Percentiles rank a stretch among this genome's conserved stretches.
phyloP scores from a whole-genome alignment of 2,329 filamentous ascomycete genomes.

The Chaetomiaceae sp. region DNA sequence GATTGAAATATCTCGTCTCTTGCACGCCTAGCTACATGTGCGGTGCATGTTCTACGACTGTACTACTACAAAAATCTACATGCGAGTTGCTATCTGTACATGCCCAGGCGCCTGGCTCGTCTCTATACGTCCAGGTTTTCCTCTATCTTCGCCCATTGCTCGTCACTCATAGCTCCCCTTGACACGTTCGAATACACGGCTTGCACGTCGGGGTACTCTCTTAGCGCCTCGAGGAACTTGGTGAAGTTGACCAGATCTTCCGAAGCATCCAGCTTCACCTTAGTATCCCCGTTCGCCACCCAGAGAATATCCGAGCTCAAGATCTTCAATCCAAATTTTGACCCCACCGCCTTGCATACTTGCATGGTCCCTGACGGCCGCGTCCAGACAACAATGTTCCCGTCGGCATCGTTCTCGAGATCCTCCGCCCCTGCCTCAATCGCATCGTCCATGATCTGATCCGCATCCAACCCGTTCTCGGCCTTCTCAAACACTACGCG shows the following conservation, averaged over 20 bases:
- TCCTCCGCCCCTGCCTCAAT: conserved; percentile 81
- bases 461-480: conserved; percentile 52
- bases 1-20: conserved; percentile 7
- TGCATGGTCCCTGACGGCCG: conserved; percentile 61
- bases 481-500: conserved; percentile 64
- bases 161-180: conserved; percentile 48
- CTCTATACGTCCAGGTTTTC: conserved; percentile 46
- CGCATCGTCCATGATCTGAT: conserved; percentile 73
- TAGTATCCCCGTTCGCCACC: conserved; percentile 76
- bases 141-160: conserved; percentile 51
- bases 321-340: conserved; percentile 61
- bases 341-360: conserved; percentile 60
- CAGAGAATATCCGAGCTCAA: conserved; percentile 78
- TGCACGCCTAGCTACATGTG: background rate
- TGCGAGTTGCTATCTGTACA: background rate
- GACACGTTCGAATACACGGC: conserved; percentile 71
- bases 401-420: conserved; percentile 63
- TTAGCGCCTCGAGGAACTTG: conserved; percentile 54
- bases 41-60: conserved; percentile 25
- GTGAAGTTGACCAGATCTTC: conserved; percentile 54
- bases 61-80: conserved; percentile 28
- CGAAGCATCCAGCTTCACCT: conserved; percentile 56
- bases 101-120: background rate
- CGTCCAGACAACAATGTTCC: conserved; percentile 66
- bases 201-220: conserved; percentile 69